phyloP scores from a whole-genome alignment of 176 grass and related monocot genomes.

The Aegilops longissima region DNA sequence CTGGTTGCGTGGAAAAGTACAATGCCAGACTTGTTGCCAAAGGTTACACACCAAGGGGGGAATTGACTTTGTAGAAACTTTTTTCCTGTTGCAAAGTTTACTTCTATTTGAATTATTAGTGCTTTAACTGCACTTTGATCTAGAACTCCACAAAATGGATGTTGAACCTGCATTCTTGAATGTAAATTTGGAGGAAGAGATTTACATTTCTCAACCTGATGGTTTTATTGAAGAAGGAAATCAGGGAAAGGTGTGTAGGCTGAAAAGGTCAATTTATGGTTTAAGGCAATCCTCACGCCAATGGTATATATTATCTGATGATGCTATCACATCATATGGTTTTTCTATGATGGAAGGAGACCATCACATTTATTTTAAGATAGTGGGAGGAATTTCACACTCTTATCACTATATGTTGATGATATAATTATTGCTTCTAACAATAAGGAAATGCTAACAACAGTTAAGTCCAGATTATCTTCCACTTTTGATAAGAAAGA shows the following conservation, averaged over 20 bases:
- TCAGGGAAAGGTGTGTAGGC: neutral
- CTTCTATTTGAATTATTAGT: neutral
- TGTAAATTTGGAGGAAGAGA: neutral
- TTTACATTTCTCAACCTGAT: neutral
- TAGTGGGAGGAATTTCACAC: neutral
- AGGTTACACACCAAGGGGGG: neutral
- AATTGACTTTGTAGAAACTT: neutral
- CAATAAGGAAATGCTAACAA: neutral
- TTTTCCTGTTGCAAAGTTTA: neutral
- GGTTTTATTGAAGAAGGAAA: neutral
- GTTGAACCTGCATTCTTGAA: neutral
- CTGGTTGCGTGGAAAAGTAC: neutral
- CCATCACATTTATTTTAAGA: no score
- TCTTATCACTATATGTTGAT: neutral
- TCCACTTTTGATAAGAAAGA: neutral
- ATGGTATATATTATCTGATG: neutral
- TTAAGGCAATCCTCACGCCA: neutral
- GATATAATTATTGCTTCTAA: neutral
- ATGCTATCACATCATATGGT: no score
- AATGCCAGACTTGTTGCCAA: neutral
- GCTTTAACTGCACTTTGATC: neutral
- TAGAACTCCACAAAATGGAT: neutral
- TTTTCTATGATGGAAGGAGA: no score
- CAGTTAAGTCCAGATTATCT: neutral
- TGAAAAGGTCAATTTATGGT: neutral